Evolutionary conservation across 2,329 filamentous ascomycete genomes (phyloP), one percentile per base, ranked within the genome.

Genomic region (Pseudogymnoascus sp.): DNA sequence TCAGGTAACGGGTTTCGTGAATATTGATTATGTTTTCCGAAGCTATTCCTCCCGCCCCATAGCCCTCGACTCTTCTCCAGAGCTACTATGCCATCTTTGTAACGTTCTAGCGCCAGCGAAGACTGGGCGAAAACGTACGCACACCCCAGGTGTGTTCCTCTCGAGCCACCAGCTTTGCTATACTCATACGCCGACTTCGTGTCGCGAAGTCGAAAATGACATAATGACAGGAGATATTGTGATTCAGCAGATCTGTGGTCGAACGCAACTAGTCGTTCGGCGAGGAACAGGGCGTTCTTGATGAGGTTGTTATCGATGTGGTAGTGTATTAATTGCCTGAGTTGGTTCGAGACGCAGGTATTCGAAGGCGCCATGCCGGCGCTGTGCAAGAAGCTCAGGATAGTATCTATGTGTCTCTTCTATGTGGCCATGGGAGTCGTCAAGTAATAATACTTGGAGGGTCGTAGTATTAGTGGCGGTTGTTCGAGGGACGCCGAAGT

Each of bases 261-360:
- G 69, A 93, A 90, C 59, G 91, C 92, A 65, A 86, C 83, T 17
- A 97, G 84, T 66, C 94, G 86, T 71, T 93, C 91, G 64, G 94
- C 90, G 65, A 96, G 91, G 77, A 99, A 99, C 42, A 96, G 86
- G 62, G 94, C 94, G 73, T 96, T 97, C 62, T 92, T 87, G 72
- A 89, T 82, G 38, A 92, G 85, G 71, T 92, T 88, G 73, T 96
- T 96, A 79, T 99, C 94, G 74, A 99, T 86, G 69, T 88, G 84
- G 72, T 88, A 87, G 70, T 86, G 77, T 62, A 88, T 78, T 63
- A 82, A 76, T 73, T 87, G 84, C 70, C 81, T 80, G 63, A 88
- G 70, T 65, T 73, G 72, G 59, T 60, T 68, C 59, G 67, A 64
- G 38, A 72, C 65, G 63, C 68, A 68, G 58, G 66, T 66, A 59